Base-by-base conservation (phyloP, 805 yeast species). In the Candida maesae region DNA sequence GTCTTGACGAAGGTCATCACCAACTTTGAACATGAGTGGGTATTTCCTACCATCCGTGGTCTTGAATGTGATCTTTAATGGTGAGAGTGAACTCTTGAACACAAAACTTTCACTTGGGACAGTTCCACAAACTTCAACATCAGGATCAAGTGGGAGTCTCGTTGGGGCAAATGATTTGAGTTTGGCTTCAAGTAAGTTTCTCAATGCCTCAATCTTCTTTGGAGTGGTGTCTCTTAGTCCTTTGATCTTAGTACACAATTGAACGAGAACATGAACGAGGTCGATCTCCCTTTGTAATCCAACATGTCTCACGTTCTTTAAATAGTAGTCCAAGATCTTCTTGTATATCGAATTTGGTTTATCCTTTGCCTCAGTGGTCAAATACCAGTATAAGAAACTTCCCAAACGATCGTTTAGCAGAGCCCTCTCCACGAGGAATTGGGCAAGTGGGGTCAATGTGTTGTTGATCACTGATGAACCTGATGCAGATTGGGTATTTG, bases 1-100 rank as follows among this genome's bases (percentile, higher is more conserved):
- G 67, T 93, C 99, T 61, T 93, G 99, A 45, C 98, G 71, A 37
- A 93, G 69, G 59, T 93, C 99, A 61, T 69, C 99, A 12, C 99
- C 99, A 37, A 85, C 84, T 61, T 93, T 93, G 65, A 88, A 91
- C 84, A 93, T 91, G 27, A 93, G 66, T 6, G 95, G 79, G 60
- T 88, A 93, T 39, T 64, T 67, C 0, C 59, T 63, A 2, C 73
- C 76, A 9, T 64, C 63, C 2, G 56, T 59, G 1, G 93, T 81
- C 51, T 74, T 79, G 59, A 93, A 81, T 0, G 88, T 76, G 33
- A 93, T 73, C 57, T 89, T 88, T 39, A 93, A 67, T 1, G 99
- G 99, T 7, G 91, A 80, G 56, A 93, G 68, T 19, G 95, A 85
- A 46, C 95, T 83, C 60, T 93, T 95, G 67, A 93, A 93, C 5